phyloP scores from a whole-genome alignment of 2,329 filamentous ascomycete species.

The Drechslerella dactyloides region DNA sequence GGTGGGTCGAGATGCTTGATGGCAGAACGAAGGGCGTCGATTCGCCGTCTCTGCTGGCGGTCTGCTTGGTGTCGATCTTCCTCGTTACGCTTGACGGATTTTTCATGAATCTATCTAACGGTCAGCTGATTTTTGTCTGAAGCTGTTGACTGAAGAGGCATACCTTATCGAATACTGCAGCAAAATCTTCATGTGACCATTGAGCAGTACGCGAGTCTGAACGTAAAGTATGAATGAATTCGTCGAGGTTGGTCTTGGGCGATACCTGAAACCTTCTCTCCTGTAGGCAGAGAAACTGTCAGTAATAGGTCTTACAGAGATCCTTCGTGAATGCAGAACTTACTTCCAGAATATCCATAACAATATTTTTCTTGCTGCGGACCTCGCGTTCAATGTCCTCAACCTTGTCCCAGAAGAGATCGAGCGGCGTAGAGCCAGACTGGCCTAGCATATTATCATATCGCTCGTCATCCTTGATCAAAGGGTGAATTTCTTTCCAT shows the following conservation, averaged over 20 bases:
- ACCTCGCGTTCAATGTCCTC: conserved; percentile 93
- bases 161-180: conserved; percentile 78
- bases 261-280: conserved; percentile 92
- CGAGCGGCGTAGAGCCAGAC: conserved; percentile 80
- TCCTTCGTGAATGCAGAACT: conserved; percentile 58
- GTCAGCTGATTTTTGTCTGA: conserved; percentile 54
- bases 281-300: conserved; percentile 60
- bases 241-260: conserved; percentile 82
- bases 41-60: conserved; percentile 80
- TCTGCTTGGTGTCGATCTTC: conserved; percentile 83
- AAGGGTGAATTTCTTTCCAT: conserved; percentile 80
- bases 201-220: conserved; percentile 86
- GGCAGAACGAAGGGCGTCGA: conserved; percentile 81
- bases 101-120: conserved; percentile 71
- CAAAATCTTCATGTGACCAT: conserved; percentile 79
- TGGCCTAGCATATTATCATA: conserved; percentile 85
- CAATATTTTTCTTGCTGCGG: conserved; percentile 78
- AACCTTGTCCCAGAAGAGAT: conserved; percentile 93
- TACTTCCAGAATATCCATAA: conserved; percentile 87
- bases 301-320: conserved; percentile 10
- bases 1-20: conserved; percentile 92
- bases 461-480: conserved; percentile 79
- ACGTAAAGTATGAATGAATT: conserved; percentile 81
- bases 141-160: conserved; percentile 32
- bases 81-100: conserved; percentile 79